Conservation (phyloP, 495 filamentous ascomycete species). For the Podospora sp. region DNA sequence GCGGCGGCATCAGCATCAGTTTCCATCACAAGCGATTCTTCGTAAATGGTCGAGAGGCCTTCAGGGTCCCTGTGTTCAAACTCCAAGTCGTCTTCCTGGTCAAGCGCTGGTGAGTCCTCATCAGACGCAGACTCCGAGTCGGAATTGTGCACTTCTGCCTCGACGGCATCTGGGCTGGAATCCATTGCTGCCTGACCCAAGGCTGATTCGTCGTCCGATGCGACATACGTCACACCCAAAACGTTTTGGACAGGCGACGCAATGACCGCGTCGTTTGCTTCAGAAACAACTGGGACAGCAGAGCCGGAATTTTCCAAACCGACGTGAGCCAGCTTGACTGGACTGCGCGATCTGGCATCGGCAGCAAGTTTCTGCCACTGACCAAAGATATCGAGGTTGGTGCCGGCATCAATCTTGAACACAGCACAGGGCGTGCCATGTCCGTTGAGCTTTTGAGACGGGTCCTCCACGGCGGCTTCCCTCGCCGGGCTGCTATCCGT, state of each 20-base stretch:
- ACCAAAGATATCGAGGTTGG: conserved; percentile 37
- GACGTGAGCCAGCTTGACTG: background rate
- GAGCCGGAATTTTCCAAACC: too few species aligned
- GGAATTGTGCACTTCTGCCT: background rate
- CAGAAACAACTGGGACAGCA: background rate
- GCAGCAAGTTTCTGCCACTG: conserved; percentile 3
- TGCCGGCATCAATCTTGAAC: conserved; percentile 33
- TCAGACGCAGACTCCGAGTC: background rate
- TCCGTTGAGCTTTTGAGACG: background rate
- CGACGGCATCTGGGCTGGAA: conserved; percentile 3
- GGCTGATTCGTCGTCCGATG: conserved; percentile 6
- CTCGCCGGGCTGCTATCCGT: background rate
- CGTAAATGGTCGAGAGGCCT: conserved; percentile 36
- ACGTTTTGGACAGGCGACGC: background rate
- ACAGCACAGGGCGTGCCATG: background rate
- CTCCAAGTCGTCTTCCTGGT: conserved; percentile 14
- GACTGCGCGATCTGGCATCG: background rate
- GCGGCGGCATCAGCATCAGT: background rate
- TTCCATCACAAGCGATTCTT: conserved; percentile 26
- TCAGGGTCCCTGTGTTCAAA: conserved; percentile 30
- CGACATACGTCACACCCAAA: conserved; percentile 10
- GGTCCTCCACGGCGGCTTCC: background rate
- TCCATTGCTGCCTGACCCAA: conserved; percentile 27
- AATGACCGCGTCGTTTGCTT: background rate
- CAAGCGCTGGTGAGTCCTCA: background rate